Percentiles rank a stretch among this genome's conserved stretches.
Evolutionary conservation across 306 rosid species (phyloP).

Genomic region (Casuarina equisetifolia): DNA sequence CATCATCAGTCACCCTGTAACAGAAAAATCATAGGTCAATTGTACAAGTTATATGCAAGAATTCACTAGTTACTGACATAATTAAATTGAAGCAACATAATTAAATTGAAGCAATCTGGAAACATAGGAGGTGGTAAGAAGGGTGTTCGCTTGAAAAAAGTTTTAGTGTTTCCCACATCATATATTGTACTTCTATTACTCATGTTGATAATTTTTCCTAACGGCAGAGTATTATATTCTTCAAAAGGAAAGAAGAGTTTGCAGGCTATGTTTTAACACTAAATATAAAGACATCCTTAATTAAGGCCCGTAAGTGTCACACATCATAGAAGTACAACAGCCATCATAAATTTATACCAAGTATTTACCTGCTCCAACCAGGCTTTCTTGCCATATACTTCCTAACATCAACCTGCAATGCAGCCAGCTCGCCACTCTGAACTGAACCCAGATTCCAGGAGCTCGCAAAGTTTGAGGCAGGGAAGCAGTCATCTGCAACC

Average conservation of each 20-base stretch:
- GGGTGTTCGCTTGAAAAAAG: neutral
- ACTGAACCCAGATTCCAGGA: conserved; percentile 91
- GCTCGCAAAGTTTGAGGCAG: conserved; percentile 95
- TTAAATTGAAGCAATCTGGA: conserved; percentile 1
- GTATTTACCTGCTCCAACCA: conserved; percentile 95
- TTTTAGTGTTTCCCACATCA: neutral
- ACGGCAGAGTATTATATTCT: neutral
- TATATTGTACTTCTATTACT: neutral
- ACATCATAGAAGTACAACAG: neutral
- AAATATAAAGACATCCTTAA: conserved; percentile 19
- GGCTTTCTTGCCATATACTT: conserved; percentile 96
- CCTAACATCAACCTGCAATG: conserved; percentile 93
- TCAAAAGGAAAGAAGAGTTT: neutral
- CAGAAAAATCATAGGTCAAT: conserved; percentile 30
- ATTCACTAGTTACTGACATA: neutral
- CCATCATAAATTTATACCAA: conserved; percentile 10
- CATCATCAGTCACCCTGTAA: conserved; percentile 88
- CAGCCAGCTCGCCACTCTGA: conserved; percentile 93
- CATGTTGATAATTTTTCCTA: neutral
- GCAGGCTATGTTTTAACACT: neutral
- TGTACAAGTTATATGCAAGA: neutral
- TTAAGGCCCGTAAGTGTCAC: conserved; percentile 5
- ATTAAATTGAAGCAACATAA: neutral
- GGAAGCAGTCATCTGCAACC: conserved; percentile 97
- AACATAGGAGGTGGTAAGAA: neutral